Evolutionary conservation across 2,329 filamentous ascomycete genomes (phyloP).

Genomic region (Pseudodiploospora longispora): DNA sequence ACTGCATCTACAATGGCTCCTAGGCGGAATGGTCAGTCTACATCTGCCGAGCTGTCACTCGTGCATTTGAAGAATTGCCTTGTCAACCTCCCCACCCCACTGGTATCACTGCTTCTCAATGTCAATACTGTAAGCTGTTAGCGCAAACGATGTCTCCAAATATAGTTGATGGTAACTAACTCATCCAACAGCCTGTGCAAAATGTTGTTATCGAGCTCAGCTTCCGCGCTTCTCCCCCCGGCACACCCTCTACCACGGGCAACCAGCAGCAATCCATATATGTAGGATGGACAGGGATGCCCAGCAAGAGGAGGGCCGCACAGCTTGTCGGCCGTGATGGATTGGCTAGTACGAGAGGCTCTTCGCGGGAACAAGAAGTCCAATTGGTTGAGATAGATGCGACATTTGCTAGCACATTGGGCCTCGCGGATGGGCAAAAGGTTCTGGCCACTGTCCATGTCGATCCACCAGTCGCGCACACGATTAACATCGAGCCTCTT

Average conservation of each 20-base stretch:
- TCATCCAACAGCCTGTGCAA: constrained; percentile 63
- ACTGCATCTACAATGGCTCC: constrained; percentile 32
- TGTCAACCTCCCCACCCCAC: constrained; percentile 78
- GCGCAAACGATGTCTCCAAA: neutral
- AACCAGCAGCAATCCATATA: constrained; percentile 63
- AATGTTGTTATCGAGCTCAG: constrained; percentile 93
- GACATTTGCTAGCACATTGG: constrained; percentile 69
- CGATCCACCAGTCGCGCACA: constrained; percentile 85
- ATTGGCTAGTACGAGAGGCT: constrained; percentile 50
- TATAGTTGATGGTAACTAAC: neutral
- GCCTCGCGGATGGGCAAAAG: constrained; percentile 74
- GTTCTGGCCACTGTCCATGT: constrained; percentile 66
- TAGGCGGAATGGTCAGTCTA: constrained; percentile 51
- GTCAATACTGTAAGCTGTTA: constrained; percentile 67
- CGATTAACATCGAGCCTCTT: constrained; percentile 91
- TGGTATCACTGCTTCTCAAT: constrained; percentile 80
- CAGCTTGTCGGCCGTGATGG: constrained; percentile 69
- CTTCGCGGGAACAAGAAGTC: constrained; percentile 65
- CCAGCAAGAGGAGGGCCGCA: constrained; percentile 74
- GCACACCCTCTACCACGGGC: constrained; percentile 35
- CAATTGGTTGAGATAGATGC: constrained; percentile 79
- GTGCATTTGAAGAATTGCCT: constrained; percentile 89
- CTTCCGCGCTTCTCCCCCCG: constrained; percentile 49
- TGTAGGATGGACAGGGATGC: constrained; percentile 96
- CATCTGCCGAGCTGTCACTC: constrained; percentile 74